These are phyloP conservation scores for Cercospora beticola DNA, from an alignment of 2,329 filamentous ascomycete species.

Conservation along the genomic window DNA sequence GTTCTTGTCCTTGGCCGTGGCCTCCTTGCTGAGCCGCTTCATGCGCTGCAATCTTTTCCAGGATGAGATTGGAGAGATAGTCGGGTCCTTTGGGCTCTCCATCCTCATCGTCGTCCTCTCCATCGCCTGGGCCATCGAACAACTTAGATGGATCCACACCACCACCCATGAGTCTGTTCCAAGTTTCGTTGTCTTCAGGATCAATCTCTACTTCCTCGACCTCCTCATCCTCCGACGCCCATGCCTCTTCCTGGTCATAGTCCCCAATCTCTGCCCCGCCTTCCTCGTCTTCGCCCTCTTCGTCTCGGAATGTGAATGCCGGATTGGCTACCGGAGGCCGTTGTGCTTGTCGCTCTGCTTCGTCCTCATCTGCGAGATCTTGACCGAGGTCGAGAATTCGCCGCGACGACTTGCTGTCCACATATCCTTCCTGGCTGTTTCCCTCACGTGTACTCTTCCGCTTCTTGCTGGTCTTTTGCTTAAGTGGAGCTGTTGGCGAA, in stretches of 20 bases:
- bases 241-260: slow-evolving; percentile 59
- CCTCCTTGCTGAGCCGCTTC: slow-evolving; percentile 65
- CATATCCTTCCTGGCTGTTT: slow-evolving; percentile 63
- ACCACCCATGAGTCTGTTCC: slow-evolving; percentile 79
- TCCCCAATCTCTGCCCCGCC: slow-evolving; percentile 56
- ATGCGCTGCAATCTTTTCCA: slow-evolving; percentile 90
- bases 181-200: slow-evolving; percentile 82
- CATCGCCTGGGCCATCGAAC: slow-evolving; percentile 63
- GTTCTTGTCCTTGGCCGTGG: slow-evolving; percentile 54
- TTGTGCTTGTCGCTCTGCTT: slow-evolving; percentile 49
- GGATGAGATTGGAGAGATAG: slow-evolving; percentile 88
- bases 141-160: slow-evolving; percentile 68
- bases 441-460: slow-evolving; percentile 60
- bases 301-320: slow-evolving; percentile 77
- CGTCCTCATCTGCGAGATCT: slow-evolving; percentile 81
- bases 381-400: slow-evolving; percentile 89
- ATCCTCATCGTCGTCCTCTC: slow-evolving; percentile 38
- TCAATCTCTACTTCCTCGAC: slow-evolving; percentile 71
- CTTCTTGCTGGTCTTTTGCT: slow-evolving; percentile 63
- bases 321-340: slow-evolving; percentile 52
- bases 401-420: slow-evolving; percentile 83
- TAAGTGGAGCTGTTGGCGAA: slow-evolving; percentile 68
- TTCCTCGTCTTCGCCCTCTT: slow-evolving; percentile 45
- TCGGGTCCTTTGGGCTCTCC: slow-evolving; percentile 41
- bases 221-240: slow-evolving; percentile 72